Evolutionary conservation across 805 yeast genomes (phyloP), one percentile per base, ranked within the genome.

Genomic region (Kodamaea sagamina): DNA sequence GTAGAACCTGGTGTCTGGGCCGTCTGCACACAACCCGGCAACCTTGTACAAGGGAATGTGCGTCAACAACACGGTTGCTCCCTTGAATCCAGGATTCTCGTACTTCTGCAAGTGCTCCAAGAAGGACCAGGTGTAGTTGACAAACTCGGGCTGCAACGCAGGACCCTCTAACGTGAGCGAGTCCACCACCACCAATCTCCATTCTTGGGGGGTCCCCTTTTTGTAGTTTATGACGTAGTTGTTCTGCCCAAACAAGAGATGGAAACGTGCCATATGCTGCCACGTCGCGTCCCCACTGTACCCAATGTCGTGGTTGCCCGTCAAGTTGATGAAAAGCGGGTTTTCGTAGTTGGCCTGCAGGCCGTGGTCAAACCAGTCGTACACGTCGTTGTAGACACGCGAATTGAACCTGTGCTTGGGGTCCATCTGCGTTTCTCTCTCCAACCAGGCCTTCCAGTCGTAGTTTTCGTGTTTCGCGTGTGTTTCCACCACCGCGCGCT

Each of bases 261-360:
- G 74, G 67, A 81, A 93, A 51, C 99, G 72, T 1, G 87, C 79
- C 81, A 89, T 79, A 55, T 95, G 95, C 55, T 88, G 97, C 69
- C 82, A 81, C 0, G 96, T 89, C 31, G 95, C 88, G 63, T 93
- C 99, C 0, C 98, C 98, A 37, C 86, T 79, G 60, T 93, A 92
- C 0, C 99, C 99, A 37, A 92, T 82, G 61, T 93, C 99, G 61
- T 93, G 99, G 61, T 93, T 93, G 1, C 99, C 99, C 1, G 95
- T 83, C 36, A 93, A 68, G 60, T 93, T 93, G 47, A 89, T 76
- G 57, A 92, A 79, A 27, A 86, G 64, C 8, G 88, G 90, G 46
- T 78, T 79, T 26, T 75, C 72, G 15, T 61, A 68, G 51, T 68
- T 67, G 22, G 74, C 72, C 22, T 28, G 53, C 7, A 39, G 40